A percentile compares a stretch with the other conserved stretches of the same genome.
These are phyloP conservation scores for Jaapia argillacea DNA, from an alignment of 768 basidiomycete genomes.

Conservation along the genomic window DNA sequence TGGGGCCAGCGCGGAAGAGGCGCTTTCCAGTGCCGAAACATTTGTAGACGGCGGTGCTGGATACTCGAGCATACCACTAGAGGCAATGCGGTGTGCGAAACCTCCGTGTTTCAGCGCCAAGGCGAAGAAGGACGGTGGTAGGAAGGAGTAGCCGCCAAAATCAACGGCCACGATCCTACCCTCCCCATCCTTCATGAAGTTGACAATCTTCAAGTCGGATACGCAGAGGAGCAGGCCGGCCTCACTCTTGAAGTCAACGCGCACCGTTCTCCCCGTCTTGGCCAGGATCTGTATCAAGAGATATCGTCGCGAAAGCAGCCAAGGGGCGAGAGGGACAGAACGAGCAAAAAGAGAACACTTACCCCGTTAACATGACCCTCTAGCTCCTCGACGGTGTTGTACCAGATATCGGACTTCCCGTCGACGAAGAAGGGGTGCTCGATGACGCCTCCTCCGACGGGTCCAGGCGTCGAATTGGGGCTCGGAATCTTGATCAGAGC, in stretches of 20 bases:
- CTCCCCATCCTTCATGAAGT: conserved; percentile 3
- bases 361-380: conserved; percentile 9
- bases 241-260: too few species aligned
- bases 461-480: conserved; percentile 6
- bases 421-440: conserved; percentile 8
- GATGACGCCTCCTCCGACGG: conserved; percentile 9
- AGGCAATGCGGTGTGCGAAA: too few species aligned
- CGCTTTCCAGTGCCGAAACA: too few species aligned
- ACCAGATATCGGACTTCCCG: conserved; percentile 1
- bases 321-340: too few species aligned
- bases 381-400: conserved; percentile 8
- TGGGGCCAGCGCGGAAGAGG: too few species aligned
- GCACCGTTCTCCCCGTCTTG: too few species aligned
- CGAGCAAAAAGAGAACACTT: conserved; percentile 4
- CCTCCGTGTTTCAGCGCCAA: not conserved
- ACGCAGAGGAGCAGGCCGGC: conserved; percentile 1
- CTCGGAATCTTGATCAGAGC: conserved; percentile 7
- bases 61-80: too few species aligned
- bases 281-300: too few species aligned
- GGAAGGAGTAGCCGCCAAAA: conserved; percentile 1
- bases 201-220: not conserved
- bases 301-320: not conserved
- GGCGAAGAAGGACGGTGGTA: conserved; percentile 2
- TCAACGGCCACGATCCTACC: conserved; percentile 1
- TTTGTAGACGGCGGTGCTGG: too few species aligned